Evolutionary conservation across 1,284 basidiomycete genomes (phyloP).

Genomic region (Wallemia ichthyophaga): DNA sequence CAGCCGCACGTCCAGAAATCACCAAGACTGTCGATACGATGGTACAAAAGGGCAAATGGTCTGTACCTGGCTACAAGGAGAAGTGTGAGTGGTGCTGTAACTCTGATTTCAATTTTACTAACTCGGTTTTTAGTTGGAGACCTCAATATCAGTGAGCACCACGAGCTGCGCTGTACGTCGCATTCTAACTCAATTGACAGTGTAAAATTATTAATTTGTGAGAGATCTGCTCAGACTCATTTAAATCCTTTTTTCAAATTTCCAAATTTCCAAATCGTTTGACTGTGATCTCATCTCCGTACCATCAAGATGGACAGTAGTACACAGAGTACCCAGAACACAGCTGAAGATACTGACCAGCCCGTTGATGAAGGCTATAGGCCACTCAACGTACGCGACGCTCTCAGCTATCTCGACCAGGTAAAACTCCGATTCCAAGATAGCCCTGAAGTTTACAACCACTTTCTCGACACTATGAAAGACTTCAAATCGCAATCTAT

Average conservation of each 20-base stretch:
- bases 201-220: too few relatives aligned
- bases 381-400: conserved; percentile 23
- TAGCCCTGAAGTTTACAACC: conserved; percentile 84
- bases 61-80: conserved; percentile 34
- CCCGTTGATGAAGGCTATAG: neutral
- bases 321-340: too few relatives aligned
- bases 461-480: conserved; percentile 97
- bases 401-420: conserved; percentile 84
- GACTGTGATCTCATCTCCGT: neutral
- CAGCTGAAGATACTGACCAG: neutral
- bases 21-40: conserved; percentile 77
- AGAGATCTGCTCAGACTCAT: too few relatives aligned
- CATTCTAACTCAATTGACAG: too few relatives aligned
- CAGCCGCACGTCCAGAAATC: conserved; percentile 74
- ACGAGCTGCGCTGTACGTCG: too few relatives aligned
- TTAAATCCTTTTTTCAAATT: neutral
- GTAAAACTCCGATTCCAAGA: conserved; percentile 81
- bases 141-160: neutral
- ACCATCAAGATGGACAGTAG: neutral
- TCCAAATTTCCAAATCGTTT: neutral
- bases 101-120: neutral
- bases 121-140: neutral
- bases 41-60: conserved; percentile 98
- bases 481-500: conserved; percentile 88
- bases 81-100: neutral